Evolutionary conservation across 2,329 filamentous ascomycete species (phyloP), one percentile per base, ranked within the genome.

Genomic region (Trichophyton equinum): DNA sequence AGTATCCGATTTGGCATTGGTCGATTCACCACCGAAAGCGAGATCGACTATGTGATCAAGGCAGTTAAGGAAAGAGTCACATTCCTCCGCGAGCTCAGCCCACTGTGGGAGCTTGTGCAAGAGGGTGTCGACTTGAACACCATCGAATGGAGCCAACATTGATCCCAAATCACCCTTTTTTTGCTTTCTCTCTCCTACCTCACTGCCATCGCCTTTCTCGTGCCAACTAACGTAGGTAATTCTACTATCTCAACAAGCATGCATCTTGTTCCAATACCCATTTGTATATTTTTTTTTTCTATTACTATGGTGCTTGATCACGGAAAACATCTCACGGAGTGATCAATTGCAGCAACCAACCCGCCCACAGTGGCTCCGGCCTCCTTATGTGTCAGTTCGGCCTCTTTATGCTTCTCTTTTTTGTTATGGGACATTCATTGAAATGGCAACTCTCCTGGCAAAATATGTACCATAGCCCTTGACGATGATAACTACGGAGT

Each of bases 71-170:
- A 95, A 72, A 84, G 94, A 59, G 94, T 99, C 49, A 87, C 85
- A 15, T 97, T 97, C 80, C 79, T 99, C 69, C 85, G 94, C 68
- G 94, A 99, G 77, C 79, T 99, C 66, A 96, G 91, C 72, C 94
- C 94, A 44, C 78, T 99, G 61, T 99, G 94, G 94, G 94, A 99
- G 76, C 77, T 99, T 65, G 94, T 99, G 11, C 94, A 99, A 77
- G 94, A 99, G 74, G 94, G 94, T 15, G 84, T 99, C 65, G 94
- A 96, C 71, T 78, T 99, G 67, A 89, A 95, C 76, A 96, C 90
- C 49, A 99, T 99, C 69, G 87, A 99, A 77, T 99, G 94, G 94
- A 95, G 88, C 72, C 91, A 96, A 78, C 94, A 99, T 75, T 97
- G 79, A 82, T 33, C 15, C 22, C 27, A 30, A 30, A 30, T n/a